phyloP scores from a whole-genome alignment of 2,329 filamentous ascomycete species.

The Fusarium sp. region DNA sequence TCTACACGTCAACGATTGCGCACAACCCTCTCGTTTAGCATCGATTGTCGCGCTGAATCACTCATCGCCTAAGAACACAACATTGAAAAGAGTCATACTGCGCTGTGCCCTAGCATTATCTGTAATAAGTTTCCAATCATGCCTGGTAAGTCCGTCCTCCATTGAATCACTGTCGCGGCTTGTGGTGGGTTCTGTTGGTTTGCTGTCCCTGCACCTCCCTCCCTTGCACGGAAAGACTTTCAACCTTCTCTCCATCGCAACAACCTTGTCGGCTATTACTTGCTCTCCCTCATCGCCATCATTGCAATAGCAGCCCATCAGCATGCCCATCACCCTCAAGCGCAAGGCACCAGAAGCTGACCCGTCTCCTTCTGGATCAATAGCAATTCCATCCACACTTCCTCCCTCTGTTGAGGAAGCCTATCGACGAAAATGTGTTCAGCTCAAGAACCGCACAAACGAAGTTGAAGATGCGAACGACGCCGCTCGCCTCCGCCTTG shows the following conservation, averaged over 20 bases:
- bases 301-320: constrained; percentile 16
- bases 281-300: constrained; percentile 18
- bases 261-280: constrained; percentile 3
- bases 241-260: constrained; percentile 14
- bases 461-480: constrained; percentile 95
- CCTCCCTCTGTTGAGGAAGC: constrained; percentile 95
- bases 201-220: constrained; percentile 28
- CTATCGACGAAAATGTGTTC: constrained; percentile 96
- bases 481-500: constrained; percentile 79
- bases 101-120: background rate
- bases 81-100: background rate
- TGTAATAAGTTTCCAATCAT: constrained; percentile 20
- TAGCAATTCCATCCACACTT: constrained; percentile 67
- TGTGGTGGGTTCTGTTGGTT: constrained; percentile 35
- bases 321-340: constrained; percentile 51
- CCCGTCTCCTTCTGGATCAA: constrained; percentile 46
- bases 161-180: constrained; percentile 10
- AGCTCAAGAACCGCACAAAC: constrained; percentile 88
- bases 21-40: constrained; percentile 5
- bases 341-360: constrained; percentile 53
- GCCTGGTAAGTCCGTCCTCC: constrained; percentile 31
- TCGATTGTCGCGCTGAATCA: constrained; percentile 1
- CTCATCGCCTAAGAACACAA: background rate
- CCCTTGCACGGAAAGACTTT: constrained; percentile 28
- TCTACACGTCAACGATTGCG: constrained; percentile 19